Conservation (phyloP, 306 rosid genomes). For the Casuarina equisetifolia region DNA sequence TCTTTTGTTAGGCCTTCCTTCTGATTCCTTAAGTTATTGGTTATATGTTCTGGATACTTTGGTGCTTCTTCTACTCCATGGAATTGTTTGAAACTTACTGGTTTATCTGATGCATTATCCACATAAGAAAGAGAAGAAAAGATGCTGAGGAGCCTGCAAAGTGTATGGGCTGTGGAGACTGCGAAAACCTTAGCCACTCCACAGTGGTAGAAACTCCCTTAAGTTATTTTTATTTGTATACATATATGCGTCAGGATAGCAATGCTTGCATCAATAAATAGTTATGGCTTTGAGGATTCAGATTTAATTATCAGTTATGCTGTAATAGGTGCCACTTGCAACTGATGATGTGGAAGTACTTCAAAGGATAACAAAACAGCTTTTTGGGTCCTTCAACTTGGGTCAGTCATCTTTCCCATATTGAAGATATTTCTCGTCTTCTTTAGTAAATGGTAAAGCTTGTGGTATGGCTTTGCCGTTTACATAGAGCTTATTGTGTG, state of each 20-base stretch:
- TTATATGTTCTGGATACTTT: neutral
- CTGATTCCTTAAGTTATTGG: slow-evolving; percentile 20
- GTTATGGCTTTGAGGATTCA: slow-evolving; percentile 28
- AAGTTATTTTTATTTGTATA: slow-evolving; percentile 14
- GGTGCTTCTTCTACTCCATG: slow-evolving; percentile 23
- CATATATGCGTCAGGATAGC: neutral
- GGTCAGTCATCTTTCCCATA: slow-evolving; percentile 45
- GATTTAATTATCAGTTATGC: slow-evolving; percentile 26
- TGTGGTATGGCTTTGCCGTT: neutral
- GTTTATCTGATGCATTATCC: slow-evolving; percentile 21
- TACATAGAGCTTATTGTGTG: neutral
- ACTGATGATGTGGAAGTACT: slow-evolving; percentile 83
- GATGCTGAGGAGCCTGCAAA: slow-evolving; percentile 81
- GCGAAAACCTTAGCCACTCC: slow-evolving; percentile 95
- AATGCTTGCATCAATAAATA: slow-evolving; percentile 13
- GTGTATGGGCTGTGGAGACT: slow-evolving; percentile 95
- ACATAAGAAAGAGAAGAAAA: slow-evolving; percentile 83
- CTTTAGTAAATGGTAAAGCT: neutral
- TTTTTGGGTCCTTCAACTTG: slow-evolving; percentile 64
- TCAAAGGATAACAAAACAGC: slow-evolving; percentile 73
- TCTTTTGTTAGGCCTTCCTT: slow-evolving; percentile 8
- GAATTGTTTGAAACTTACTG: slow-evolving; percentile 14
- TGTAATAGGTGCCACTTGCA: slow-evolving; percentile 73
- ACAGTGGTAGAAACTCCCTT: slow-evolving; percentile 52
- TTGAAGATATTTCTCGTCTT: neutral